Base-by-base conservation (phyloP, 2,329 filamentous ascomycete genomes). In the Aspergillus arachidicola region DNA sequence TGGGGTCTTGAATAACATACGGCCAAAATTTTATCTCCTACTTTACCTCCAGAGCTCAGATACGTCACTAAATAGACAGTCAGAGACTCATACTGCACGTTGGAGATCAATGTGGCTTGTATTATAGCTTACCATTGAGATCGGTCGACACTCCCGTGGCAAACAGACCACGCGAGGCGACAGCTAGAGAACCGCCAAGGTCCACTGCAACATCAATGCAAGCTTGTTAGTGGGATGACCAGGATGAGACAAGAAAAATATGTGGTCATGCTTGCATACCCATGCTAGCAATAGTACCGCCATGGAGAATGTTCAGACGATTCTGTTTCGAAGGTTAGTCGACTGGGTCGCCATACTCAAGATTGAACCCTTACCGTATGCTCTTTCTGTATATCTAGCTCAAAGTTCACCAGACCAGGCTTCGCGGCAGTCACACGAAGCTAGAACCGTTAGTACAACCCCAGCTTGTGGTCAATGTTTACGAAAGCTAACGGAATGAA, bases 141-240 rank as follows among this genome's bases (percentile, higher is more conserved):
- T 91, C 88, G 4, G 88, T 90, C 1, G 86, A 89, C 2, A 91
- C 88, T 9, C 88, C 88, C 0, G 88, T 91, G 23, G 87, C 83
- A 71, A 86, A 90, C 1, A 91, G 80, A 0, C 88, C 88, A 38
- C 84, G 80, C 0, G 88, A 90, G 7, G 88, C 88, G 46, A 91
- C 86, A 10, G 88, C 88, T 11, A 91, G 78, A 19, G 86, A 89
- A 26, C 88, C 88, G 5, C 88, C 87, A 1, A 90, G 84, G 68
- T 91, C 88, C 54, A 89, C 87, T 85, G 46, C 10, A 51, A n/a
- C 2, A 30, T 23, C 43, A 28, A 11, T 19, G 9, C 46, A 34
- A 26, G n/a, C n/a, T 43, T 46, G 59, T 66, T 50, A 51, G 32
- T 45, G 10, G 19, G 21, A 26, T 45, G 16, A 6, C 26, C 26